Conservation (phyloP, 345 rosid species). For the Microthlaspi erraticum region DNA sequence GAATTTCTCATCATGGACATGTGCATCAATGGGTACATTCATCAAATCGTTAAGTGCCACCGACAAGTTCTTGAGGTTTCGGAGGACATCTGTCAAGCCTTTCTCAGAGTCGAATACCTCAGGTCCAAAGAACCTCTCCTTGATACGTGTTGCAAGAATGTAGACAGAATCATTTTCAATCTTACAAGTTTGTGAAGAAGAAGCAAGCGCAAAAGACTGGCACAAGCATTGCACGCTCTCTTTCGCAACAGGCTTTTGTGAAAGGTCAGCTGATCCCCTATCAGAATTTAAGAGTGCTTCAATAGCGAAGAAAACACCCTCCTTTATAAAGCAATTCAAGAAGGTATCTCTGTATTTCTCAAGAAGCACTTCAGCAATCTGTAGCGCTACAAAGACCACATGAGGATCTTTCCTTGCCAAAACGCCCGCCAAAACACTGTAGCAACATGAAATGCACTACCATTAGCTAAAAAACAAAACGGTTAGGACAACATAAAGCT, state of each 20-base stretch:
- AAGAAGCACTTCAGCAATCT: constrained; percentile 70
- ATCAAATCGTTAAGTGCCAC: constrained; percentile 61
- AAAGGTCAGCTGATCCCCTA: constrained; percentile 55
- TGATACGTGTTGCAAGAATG: constrained; percentile 71
- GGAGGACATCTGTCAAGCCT: constrained; percentile 83
- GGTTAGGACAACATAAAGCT: constrained; percentile 52
- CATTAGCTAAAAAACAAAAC: constrained; percentile 34
- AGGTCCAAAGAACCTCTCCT: constrained; percentile 61
- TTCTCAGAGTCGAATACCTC: constrained; percentile 63
- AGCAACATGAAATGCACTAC: constrained; percentile 37
- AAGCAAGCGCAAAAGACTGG: constrained; percentile 59
- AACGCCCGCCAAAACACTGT: constrained; percentile 91
- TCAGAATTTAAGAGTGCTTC: constrained; percentile 65
- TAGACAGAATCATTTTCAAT: constrained; percentile 66
- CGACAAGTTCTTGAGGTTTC: constrained; percentile 67
- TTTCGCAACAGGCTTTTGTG: constrained; percentile 55
- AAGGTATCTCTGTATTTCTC: constrained; percentile 68
- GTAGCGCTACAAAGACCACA: constrained; percentile 69
- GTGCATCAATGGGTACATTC: constrained; percentile 41
- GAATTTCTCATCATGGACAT: constrained; percentile 60
- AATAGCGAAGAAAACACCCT: constrained; percentile 83
- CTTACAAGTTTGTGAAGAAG: constrained; percentile 64
- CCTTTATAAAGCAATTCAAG: constrained; percentile 75
- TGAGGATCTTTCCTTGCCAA: constrained; percentile 85
- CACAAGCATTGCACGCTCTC: constrained; percentile 78